Conservation (phyloP, 441 rosid species). For the Corymbia calophylla region DNA sequence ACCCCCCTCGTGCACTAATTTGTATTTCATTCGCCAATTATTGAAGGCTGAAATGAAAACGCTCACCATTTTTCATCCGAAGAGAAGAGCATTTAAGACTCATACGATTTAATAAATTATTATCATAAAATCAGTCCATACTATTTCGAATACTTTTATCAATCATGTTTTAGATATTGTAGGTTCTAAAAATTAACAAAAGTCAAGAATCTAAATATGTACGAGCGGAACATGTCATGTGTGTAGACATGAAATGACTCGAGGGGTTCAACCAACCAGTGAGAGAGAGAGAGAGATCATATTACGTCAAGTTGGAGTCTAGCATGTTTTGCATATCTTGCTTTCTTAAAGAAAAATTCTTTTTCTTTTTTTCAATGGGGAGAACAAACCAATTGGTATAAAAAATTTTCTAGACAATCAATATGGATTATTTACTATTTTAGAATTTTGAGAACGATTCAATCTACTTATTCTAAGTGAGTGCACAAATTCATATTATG, state of each 20-base stretch:
- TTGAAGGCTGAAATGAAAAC: neutral
- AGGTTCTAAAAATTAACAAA: neutral
- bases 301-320: neutral
- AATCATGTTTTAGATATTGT: neutral
- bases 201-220: neutral
- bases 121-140: neutral
- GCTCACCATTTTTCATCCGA: neutral
- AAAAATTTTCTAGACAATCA: neutral
- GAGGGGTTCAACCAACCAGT: neutral
- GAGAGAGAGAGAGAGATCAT: neutral
- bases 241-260: neutral
- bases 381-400: neutral
- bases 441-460: neutral
- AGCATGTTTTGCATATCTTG: neutral
- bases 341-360: neutral
- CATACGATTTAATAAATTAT: neutral
- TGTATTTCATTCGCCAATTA: neutral
- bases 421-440: neutral
- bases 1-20: neutral
- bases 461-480: neutral
- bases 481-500: neutral
- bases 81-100: neutral
- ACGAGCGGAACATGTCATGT: accelerated
- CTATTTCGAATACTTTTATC: neutral
- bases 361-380: accelerated